Conservation (phyloP, 805 yeast species). For the Candida incommunis region DNA sequence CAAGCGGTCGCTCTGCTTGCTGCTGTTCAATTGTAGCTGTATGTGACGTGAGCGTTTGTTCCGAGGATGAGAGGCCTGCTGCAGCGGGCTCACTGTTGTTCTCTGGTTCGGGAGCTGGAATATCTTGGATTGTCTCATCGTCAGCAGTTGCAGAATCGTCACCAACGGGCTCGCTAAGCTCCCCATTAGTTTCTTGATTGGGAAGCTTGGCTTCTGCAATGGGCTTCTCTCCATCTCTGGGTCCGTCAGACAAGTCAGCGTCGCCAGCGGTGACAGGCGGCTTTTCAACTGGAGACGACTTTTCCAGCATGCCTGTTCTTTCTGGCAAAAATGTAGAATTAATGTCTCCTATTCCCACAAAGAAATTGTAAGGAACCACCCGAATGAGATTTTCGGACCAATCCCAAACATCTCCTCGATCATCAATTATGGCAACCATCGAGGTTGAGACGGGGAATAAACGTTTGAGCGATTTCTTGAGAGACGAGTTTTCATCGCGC, state of each 20-base stretch:
- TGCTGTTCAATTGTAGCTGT: conserved; percentile 55
- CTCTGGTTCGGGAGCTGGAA: conserved; percentile 6
- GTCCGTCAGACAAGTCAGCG: conserved; percentile 12
- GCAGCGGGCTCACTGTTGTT: conserved; percentile 15
- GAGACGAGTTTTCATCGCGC: conserved; percentile 87
- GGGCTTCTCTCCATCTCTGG: conserved; percentile 12
- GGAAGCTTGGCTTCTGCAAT: conserved; percentile 1
- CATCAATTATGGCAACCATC: conserved; percentile 93
- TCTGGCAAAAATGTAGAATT: conserved; percentile 85
- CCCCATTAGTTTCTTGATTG: conserved; percentile 3
- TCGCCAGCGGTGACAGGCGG: conserved; percentile 18
- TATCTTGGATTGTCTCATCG: conserved; percentile 6
- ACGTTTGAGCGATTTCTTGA: conserved; percentile 75
- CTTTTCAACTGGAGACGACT: conserved; percentile 13
- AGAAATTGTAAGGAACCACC: conserved; percentile 90
- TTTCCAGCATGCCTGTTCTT: conserved; percentile 26
- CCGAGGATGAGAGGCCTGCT: conserved; percentile 10
- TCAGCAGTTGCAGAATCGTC: conserved; percentile 2
- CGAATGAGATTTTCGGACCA: conserved; percentile 88
- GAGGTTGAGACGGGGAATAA: conserved; percentile 92
- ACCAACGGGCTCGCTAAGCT: conserved; percentile 2
- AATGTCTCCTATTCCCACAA: conserved; percentile 95
- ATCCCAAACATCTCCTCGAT: conserved; percentile 97
- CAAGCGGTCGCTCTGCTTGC: conserved; percentile 70
- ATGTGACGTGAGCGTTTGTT: neutral